Evolutionary conservation across 2,329 filamentous ascomycete genomes (phyloP).

Genomic region (Penicillium sp.): DNA sequence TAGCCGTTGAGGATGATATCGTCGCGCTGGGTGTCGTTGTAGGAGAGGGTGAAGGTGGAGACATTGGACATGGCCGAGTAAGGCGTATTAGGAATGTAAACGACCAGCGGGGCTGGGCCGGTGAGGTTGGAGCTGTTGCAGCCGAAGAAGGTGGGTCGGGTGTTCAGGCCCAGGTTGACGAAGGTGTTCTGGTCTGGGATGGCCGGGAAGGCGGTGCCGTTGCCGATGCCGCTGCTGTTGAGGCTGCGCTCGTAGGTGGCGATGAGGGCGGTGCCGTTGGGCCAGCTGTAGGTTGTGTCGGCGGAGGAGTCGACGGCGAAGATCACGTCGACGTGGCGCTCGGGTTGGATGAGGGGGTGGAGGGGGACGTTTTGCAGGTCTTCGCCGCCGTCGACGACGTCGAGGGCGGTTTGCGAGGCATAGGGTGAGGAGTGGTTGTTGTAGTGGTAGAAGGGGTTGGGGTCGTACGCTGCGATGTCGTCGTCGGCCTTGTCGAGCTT

Average conservation of each 20-base stretch:
- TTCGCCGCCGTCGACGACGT: slow-evolving; percentile 76
- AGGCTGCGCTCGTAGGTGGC: slow-evolving; percentile 71
- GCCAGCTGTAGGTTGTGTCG: slow-evolving; percentile 70
- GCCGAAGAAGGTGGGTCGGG: slow-evolving; percentile 76
- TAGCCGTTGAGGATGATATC: slow-evolving; percentile 85
- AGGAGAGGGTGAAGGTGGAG: slow-evolving; percentile 71
- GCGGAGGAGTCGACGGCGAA: slow-evolving; percentile 79
- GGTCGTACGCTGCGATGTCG: slow-evolving; percentile 73
- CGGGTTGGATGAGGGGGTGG: slow-evolving; percentile 73
- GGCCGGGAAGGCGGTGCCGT: slow-evolving; percentile 70
- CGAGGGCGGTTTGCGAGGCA: slow-evolving; percentile 57
- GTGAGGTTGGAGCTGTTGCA: slow-evolving; percentile 69
- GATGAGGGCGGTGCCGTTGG: slow-evolving; percentile 74
- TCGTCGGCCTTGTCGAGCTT: slow-evolving; percentile 61
- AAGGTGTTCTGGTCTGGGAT: slow-evolving; percentile 77
- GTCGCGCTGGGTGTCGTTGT: slow-evolving; percentile 69
- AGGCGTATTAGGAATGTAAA: slow-evolving; percentile 86
- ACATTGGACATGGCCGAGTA: slow-evolving; percentile 77
- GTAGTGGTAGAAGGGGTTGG: slow-evolving; percentile 75
- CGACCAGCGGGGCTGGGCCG: slow-evolving; percentile 64
- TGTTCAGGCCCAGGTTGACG: slow-evolving; percentile 74
- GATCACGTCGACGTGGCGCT: slow-evolving; percentile 74
- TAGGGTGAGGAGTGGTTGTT: slow-evolving; percentile 62
- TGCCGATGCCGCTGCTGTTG: slow-evolving; percentile 57
- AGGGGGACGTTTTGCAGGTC: slow-evolving; percentile 79